phyloP scores from a whole-genome alignment of 495 filamentous ascomycete genomes.

The Penicillium bialowiezense region DNA sequence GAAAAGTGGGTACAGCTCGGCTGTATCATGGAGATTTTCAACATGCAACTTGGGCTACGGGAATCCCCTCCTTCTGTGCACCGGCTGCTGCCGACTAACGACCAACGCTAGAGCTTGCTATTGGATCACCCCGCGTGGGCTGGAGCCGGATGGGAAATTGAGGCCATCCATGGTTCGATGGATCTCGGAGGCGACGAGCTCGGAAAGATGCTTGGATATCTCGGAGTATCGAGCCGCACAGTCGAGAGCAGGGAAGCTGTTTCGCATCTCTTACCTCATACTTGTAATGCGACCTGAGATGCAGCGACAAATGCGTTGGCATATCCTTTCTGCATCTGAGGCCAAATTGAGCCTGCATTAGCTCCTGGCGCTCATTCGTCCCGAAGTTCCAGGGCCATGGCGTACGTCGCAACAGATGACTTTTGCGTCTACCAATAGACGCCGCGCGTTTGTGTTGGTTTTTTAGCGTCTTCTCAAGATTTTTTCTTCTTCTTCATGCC shows the following conservation, averaged over 20 bases:
- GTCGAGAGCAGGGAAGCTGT: not conserved
- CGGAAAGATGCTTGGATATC: not conserved
- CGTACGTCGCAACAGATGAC: slow-evolving; percentile 25
- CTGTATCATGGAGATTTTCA: not conserved
- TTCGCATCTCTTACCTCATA: slow-evolving; percentile 2
- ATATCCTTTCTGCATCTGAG: slow-evolving; percentile 13
- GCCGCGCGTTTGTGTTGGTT: slow-evolving; percentile 29
- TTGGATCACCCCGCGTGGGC: slow-evolving; percentile 6
- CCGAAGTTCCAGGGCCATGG: slow-evolving; percentile 17
- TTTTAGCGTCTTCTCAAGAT: slow-evolving; percentile 3
- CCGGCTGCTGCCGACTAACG: slow-evolving; percentile 18
- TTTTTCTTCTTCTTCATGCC: no score
- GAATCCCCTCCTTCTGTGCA: slow-evolving; percentile 2
- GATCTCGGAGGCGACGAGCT: slow-evolving; percentile 6
- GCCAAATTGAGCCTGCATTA: slow-evolving; percentile 27
- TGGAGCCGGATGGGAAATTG: not conserved
- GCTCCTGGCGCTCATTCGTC: slow-evolving; percentile 16
- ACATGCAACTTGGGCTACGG: slow-evolving; percentile 9
- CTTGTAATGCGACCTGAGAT: slow-evolving; percentile 11
- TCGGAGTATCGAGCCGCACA: not conserved
- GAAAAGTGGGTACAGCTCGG: not conserved
- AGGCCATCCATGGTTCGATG: slow-evolving; percentile 15
- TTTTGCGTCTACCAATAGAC: slow-evolving; percentile 27
- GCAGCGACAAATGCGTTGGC: slow-evolving; percentile 27
- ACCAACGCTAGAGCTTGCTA: not conserved